phyloP scores from a whole-genome alignment of 2,329 filamentous ascomycete species.

The Macrophomina phaseolina region DNA sequence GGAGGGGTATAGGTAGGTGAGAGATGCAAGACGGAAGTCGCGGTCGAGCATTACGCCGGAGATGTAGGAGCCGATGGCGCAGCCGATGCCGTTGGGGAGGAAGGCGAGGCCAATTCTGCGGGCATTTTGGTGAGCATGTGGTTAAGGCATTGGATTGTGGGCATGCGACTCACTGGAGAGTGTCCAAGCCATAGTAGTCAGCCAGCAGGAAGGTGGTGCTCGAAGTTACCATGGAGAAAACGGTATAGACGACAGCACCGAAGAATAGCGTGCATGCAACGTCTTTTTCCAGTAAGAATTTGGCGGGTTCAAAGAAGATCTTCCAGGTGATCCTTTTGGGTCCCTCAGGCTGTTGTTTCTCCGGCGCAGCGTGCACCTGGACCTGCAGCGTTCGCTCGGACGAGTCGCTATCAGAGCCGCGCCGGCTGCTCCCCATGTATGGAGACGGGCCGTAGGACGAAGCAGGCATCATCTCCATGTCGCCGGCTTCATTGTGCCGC shows the following conservation, averaged over 20 bases:
- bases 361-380: neutral
- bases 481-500: neutral
- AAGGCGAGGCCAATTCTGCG: slow-evolving; percentile 55
- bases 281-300: slow-evolving; percentile 35
- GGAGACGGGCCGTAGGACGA: neutral
- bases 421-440: neutral
- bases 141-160: neutral
- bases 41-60: slow-evolving; percentile 60
- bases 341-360: neutral
- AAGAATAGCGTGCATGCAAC: slow-evolving; percentile 55
- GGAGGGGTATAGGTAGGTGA: neutral
- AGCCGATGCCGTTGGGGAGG: slow-evolving; percentile 61
- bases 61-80: slow-evolving; percentile 58
- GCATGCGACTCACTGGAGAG: slow-evolving; percentile 42
- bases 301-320: neutral
- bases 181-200: slow-evolving; percentile 48
- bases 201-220: slow-evolving; percentile 58
- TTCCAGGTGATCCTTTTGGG: slow-evolving; percentile 6
- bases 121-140: neutral
- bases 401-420: neutral
- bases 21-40: slow-evolving; percentile 48
- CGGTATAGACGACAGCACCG: slow-evolving; percentile 57
- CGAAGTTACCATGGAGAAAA: slow-evolving; percentile 63
- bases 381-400: slow-evolving; percentile 2
- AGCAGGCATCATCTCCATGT: neutral